Evolutionary conservation across 805 yeast species (phyloP).

Genomic region (Vanderwaltozyma tropicalis): DNA sequence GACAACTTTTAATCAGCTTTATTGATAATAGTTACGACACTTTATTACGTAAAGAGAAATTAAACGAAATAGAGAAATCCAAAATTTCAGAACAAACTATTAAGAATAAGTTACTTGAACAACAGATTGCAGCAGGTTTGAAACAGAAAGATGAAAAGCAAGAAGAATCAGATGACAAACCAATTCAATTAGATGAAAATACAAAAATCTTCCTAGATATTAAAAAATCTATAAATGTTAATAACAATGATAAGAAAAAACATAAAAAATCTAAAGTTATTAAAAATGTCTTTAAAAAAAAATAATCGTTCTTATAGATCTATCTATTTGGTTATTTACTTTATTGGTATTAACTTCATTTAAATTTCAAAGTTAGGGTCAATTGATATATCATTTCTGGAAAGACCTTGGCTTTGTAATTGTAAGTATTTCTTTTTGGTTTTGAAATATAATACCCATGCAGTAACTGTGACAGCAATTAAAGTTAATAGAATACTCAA

Average conservation of each 20-base stretch:
- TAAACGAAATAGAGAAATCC: slow-evolving; percentile 29
- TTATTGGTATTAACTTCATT: background rate
- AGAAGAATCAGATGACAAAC: background rate
- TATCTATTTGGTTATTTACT: background rate
- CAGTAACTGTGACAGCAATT: slow-evolving; percentile 44
- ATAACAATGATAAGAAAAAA: background rate
- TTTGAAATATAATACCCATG: slow-evolving; percentile 56
- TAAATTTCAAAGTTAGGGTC: slow-evolving; percentile 12
- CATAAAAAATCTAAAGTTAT: background rate
- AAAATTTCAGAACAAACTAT: slow-evolving; percentile 39
- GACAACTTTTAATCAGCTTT: slow-evolving; percentile 38
- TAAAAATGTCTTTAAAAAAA: slow-evolving; percentile 2
- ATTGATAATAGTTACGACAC: slow-evolving; percentile 47
- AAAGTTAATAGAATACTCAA: slow-evolving; percentile 50
- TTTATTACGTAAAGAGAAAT: slow-evolving; percentile 30
- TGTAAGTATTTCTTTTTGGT: slow-evolving; percentile 31
- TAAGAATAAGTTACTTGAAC: slow-evolving; percentile 33
- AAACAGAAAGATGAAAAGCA: background rate
- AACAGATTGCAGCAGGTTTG: slow-evolving; percentile 37
- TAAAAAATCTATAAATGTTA: background rate
- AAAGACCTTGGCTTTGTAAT: slow-evolving; percentile 12
- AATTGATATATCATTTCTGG: background rate
- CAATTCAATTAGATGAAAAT: background rate
- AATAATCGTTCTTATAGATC: background rate
- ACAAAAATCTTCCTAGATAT: background rate